These are phyloP conservation scores for Endogone sp. DNA, from an alignment of 192 early-diverging fungal genomes.

Conservation along the genomic window DNA sequence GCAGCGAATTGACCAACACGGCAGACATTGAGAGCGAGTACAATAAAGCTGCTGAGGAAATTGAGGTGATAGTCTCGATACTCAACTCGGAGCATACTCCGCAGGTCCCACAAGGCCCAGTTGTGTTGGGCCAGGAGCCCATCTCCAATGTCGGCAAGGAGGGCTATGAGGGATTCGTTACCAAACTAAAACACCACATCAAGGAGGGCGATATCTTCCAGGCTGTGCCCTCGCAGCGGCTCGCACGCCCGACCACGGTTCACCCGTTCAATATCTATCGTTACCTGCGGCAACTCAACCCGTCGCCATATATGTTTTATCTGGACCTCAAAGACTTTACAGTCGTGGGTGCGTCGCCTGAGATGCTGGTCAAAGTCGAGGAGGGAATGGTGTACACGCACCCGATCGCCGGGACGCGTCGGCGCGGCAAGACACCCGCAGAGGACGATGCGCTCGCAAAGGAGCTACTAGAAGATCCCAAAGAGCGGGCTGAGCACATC, in stretches of 20 bases:
- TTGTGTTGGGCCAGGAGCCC: constrained; percentile 61
- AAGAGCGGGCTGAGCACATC: constrained; percentile 97
- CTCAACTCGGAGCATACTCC: constrained; percentile 71
- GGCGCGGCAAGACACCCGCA: constrained; percentile 77
- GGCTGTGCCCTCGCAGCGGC: constrained; percentile 91
- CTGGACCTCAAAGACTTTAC: constrained; percentile 91
- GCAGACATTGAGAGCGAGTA: constrained; percentile 60
- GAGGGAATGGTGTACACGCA: constrained; percentile 81
- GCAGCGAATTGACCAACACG: constrained; percentile 54
- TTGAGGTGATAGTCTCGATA: constrained; percentile 61
- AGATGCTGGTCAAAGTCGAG: constrained; percentile 94
- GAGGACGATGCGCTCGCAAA: constrained; percentile 89
- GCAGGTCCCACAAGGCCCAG: constrained; percentile 72
- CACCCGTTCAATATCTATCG: constrained; percentile 99
- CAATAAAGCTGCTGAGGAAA: constrained; percentile 61
- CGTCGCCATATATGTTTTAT: constrained; percentile 99
- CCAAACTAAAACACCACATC: constrained; percentile 85
- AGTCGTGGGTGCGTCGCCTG: constrained; percentile 96
- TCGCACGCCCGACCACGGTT: constrained; percentile 79
- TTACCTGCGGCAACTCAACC: constrained; percentile 90
- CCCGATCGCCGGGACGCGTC: constrained; percentile 97
- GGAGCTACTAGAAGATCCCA: constrained; percentile 87
- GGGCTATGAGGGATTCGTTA: constrained; percentile 89
- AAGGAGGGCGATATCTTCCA: constrained; percentile 97
- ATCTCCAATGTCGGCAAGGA: constrained; percentile 89